Evolutionary conservation across 1,139 yeast species (phyloP), one percentile per base, ranked within the genome.

Genomic region (Debaryomycetaceae sp.): DNA sequence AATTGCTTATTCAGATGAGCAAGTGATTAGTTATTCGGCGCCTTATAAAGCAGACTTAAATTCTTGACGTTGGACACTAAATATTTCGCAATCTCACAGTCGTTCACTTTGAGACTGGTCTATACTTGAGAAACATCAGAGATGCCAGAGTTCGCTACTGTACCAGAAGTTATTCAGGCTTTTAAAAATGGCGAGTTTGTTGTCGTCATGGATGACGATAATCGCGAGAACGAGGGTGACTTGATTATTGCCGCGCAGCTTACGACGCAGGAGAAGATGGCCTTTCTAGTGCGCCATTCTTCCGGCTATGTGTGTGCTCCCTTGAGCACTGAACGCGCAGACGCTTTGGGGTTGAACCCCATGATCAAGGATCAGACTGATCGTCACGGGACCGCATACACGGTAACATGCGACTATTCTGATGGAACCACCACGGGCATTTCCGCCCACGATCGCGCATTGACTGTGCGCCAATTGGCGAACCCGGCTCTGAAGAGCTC

Each of bases 391-490:
- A 92, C 99, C 5, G 97, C 97, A 3, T 92, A 90, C 56, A 90
- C 98, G 2, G 76, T 90, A 28, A 83, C 97, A 2, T 83, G 86
- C 34, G 99, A 92, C 53, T 76, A 63, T 40, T 74, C 67, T 22
- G 69, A 73, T 32, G 95, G 94, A 21, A 87, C 97, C 23, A 83
- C 98, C n/a, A 90, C 98, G 0, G 99, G 99, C 12, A 92, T 90
- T 31, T 80, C 94, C 21, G 97, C 98, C 5, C 78, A 77, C 44
- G 99, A 92, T 54, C 72, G 98, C 47, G 92, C 95, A 1, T 59
- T 82, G 40, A 90, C 98, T 1, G 82, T 83, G 24, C 58, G 65
- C 25, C 66, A 66, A 35, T 66, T 92, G 42, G 95, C 95, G 1
- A 68, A 73, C 38, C 62, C 79, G 3, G 37, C 44, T 5, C 52